phyloP scores from a whole-genome alignment of 2,329 filamentous ascomycete species.

The Arthrocladium fulminans region DNA sequence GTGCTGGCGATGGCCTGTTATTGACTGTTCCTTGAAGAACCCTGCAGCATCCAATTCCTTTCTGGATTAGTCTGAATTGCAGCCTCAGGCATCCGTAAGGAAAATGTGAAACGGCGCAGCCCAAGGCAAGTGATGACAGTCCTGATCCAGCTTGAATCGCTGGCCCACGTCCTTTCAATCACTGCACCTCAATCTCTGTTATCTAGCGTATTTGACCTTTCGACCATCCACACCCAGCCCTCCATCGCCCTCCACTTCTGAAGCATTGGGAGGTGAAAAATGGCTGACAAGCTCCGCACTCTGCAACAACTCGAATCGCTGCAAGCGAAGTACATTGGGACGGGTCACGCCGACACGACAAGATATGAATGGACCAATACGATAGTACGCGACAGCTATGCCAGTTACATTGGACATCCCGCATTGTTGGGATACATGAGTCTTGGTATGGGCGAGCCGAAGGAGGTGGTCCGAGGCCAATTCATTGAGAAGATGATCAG shows the following conservation, averaged over 20 bases:
- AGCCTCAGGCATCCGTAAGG: not conserved
- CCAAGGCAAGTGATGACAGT: too few relatives aligned
- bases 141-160: too few relatives aligned
- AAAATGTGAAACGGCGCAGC: too few relatives aligned
- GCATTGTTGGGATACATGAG: slow-evolving; percentile 81
- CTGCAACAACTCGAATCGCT: slow-evolving; percentile 96
- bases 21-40: too few relatives aligned
- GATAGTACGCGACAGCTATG: slow-evolving; percentile 85
- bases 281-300: slow-evolving; percentile 95
- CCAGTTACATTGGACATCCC: slow-evolving; percentile 81
- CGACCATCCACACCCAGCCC: too few relatives aligned
- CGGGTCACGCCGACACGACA: slow-evolving; percentile 90
- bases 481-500: slow-evolving; percentile 68
- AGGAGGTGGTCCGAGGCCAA: slow-evolving; percentile 67
- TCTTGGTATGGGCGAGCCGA: slow-evolving; percentile 76
- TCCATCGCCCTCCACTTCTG: too few relatives aligned
- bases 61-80: not conserved
- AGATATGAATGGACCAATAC: slow-evolving; percentile 97
- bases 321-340: slow-evolving; percentile 91
- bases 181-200: too few relatives aligned
- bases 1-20: too few relatives aligned
- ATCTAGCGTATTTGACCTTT: too few relatives aligned
- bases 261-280: slow-evolving; percentile 15
- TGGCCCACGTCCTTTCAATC: too few relatives aligned
- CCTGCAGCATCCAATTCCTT: too few relatives aligned